Percentiles rank a stretch among this genome's conserved stretches.
Evolutionary conservation across 805 yeast species (phyloP).

Genomic region (Saccharomycopsis microspora): DNA sequence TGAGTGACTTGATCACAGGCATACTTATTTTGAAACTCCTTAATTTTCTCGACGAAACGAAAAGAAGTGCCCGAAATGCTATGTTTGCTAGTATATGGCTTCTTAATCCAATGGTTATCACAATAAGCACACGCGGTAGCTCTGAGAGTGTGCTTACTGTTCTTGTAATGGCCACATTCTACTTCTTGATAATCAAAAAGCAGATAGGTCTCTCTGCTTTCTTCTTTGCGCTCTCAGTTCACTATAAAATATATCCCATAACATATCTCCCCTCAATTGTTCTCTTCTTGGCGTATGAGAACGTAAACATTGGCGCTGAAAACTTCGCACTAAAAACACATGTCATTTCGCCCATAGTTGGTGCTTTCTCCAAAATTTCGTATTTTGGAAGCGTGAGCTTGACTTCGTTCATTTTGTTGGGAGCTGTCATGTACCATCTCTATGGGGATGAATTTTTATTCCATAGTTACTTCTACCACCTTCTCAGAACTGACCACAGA

Average conservation of each 20-base stretch:
- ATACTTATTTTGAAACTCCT: conserved; percentile 36
- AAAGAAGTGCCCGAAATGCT: conserved; percentile 23
- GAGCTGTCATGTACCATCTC: conserved; percentile 47
- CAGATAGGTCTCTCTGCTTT: conserved; percentile 30
- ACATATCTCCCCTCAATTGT: conserved; percentile 72
- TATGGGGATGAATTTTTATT: conserved; percentile 70
- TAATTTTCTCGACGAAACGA: conserved; percentile 13
- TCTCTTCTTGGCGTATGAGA: conserved; percentile 21
- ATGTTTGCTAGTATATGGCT: conserved; percentile 63
- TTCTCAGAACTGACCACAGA: conserved; percentile 79
- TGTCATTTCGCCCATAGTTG: not conserved
- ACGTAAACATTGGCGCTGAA: not conserved
- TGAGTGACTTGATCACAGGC: conserved; percentile 79
- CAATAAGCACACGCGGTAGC: conserved; percentile 88
- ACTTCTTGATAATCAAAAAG: conserved; percentile 30
- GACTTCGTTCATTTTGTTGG: conserved; percentile 34
- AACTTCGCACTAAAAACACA: not conserved
- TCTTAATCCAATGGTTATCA: conserved; percentile 87
- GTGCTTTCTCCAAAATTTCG: not conserved
- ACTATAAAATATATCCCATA: conserved; percentile 85
- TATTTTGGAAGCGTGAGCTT: conserved; percentile 28
- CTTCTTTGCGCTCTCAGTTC: conserved; percentile 68
- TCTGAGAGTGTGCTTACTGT: conserved; percentile 85
- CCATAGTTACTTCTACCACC: conserved; percentile 76
- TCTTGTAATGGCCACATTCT: conserved; percentile 50